Evolutionary conservation across 2,329 filamentous ascomycete genomes (phyloP).

Genomic region (Coniella vitis): DNA sequence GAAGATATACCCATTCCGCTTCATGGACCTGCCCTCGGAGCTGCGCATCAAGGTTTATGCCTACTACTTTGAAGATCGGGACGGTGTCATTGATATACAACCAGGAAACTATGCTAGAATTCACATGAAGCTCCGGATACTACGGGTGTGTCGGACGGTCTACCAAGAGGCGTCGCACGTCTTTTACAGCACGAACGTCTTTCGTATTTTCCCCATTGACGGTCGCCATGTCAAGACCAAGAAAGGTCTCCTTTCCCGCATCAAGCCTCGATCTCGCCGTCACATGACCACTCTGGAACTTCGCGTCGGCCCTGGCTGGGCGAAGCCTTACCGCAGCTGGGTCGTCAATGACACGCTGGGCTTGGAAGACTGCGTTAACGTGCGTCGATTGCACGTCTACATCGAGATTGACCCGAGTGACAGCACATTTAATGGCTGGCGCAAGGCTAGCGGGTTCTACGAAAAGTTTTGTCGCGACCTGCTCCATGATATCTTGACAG

Average conservation of each 20-base stretch:
- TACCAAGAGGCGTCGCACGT: constrained; percentile 57
- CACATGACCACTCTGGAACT: constrained; percentile 60
- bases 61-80: constrained; percentile 49
- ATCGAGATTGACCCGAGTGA: constrained; percentile 68
- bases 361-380: constrained; percentile 52
- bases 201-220: constrained; percentile 61
- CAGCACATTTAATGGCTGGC: constrained; percentile 60
- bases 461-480: constrained; percentile 57
- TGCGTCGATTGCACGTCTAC: constrained; percentile 57
- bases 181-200: constrained; percentile 57
- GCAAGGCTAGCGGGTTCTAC: constrained; percentile 60
- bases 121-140: constrained; percentile 50
- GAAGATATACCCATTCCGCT: constrained; percentile 47
- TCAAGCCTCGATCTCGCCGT: constrained; percentile 53
- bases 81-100: constrained; percentile 57
- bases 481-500: constrained; percentile 48
- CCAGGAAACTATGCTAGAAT: constrained; percentile 58
- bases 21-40: constrained; percentile 63
- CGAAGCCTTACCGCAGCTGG: constrained; percentile 63
- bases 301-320: constrained; percentile 67
- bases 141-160: constrained; percentile 54
- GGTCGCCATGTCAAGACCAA: constrained; percentile 67
- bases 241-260: constrained; percentile 60
- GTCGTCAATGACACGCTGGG: constrained; percentile 59
- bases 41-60: constrained; percentile 63